These are phyloP conservation scores for Backusella circina DNA, from an alignment of 192 early-diverging fungal species.

Conservation along the genomic window DNA sequence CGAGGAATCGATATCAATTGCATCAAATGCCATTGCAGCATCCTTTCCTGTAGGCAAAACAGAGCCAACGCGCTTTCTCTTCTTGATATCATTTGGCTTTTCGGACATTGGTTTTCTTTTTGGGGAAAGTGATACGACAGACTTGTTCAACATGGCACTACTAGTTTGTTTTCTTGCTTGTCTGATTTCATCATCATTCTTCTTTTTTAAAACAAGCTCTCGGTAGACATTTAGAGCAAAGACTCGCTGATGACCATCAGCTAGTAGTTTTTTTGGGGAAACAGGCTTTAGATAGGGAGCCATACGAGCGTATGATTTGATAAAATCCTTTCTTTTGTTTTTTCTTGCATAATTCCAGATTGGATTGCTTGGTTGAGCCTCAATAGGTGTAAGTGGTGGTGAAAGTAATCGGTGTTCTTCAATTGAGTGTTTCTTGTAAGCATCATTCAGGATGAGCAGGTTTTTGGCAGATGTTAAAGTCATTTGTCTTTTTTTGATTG, in stretches of 20 bases:
- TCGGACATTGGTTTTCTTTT: conserved; percentile 17
- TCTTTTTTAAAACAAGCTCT: neutral
- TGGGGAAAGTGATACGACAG: conserved; percentile 9
- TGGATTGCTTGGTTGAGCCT: neutral
- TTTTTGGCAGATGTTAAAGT: neutral
- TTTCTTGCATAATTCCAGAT: neutral
- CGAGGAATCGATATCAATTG: conserved; percentile 21
- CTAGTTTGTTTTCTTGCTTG: neutral
- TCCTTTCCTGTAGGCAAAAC: conserved; percentile 10
- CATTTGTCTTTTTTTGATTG: neutral
- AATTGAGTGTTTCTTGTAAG: neutral
- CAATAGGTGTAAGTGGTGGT: conserved; percentile 18
- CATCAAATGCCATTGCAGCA: conserved; percentile 21
- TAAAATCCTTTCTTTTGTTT: conserved; percentile 13
- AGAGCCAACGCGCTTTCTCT: conserved; percentile 11
- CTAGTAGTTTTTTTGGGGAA: neutral
- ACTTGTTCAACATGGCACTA: conserved; percentile 15
- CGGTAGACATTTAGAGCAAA: conserved; percentile 18
- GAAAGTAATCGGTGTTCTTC: neutral
- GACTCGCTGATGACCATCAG: neutral
- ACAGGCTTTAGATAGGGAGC: neutral
- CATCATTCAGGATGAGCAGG: neutral
- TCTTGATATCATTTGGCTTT: neutral
- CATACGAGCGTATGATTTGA: conserved; percentile 9
- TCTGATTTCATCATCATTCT: neutral